Evolutionary conservation across 108 stramenopile species (phyloP).

Genomic region (Skeletonema menzelii): DNA sequence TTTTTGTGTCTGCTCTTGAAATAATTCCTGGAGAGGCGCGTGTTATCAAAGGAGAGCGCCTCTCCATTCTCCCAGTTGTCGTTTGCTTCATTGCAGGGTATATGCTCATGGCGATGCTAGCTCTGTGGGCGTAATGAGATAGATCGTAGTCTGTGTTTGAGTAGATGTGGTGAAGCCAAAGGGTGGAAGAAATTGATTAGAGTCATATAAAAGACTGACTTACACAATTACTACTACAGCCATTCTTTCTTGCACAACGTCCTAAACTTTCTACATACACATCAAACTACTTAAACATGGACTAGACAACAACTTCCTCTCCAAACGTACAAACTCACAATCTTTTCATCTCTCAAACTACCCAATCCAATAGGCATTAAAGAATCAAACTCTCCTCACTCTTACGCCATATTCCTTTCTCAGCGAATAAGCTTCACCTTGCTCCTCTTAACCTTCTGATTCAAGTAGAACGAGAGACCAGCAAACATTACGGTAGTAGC

Average conservation of each 20-base stretch:
- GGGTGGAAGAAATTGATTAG: no score
- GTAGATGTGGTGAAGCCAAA: no score
- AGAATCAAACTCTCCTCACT: background rate
- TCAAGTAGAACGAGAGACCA: slow-evolving; percentile 63
- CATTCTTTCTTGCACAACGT: no score
- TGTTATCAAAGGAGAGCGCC: slow-evolving; percentile 1
- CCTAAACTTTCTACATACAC: no score
- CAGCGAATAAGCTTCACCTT: slow-evolving; percentile 48
- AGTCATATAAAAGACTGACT: no score
- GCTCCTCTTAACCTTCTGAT: slow-evolving; percentile 70
- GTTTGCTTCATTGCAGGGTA: slow-evolving; percentile 2
- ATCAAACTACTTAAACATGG: no score
- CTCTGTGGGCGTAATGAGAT: background rate
- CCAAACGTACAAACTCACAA: no score
- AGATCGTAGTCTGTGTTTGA: background rate
- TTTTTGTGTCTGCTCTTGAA: slow-evolving; percentile 6
- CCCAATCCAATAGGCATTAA: no score
- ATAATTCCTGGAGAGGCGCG: slow-evolving; percentile 9
- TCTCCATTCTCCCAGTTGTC: background rate
- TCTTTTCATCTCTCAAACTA: no score
- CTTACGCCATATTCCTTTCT: background rate
- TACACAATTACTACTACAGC: no score
- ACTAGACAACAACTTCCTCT: no score
- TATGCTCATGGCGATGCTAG: slow-evolving; percentile 2
- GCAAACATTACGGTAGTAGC: slow-evolving; percentile 60